Evolutionary conservation across 164 flowering plant genomes (phyloP), one percentile per base, ranked within the genome.

Genomic region (Sextonia rubra): DNA sequence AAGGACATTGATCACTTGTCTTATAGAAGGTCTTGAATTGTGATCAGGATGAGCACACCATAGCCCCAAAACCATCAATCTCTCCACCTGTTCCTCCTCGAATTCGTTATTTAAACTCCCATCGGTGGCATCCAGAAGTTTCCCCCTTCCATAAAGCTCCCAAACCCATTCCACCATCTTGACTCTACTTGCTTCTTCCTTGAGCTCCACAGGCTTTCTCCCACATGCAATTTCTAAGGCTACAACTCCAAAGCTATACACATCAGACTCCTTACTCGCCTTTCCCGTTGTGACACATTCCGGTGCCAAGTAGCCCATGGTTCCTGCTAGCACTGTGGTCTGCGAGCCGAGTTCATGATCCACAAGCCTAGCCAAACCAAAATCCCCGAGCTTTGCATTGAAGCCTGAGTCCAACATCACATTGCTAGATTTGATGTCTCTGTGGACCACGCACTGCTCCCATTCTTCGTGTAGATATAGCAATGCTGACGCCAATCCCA

Each of bases 371-470:
- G 87, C 86, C 11, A 86, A 76, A 24, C 87, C 89, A 12, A 84
- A 86, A 74, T 86, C 86, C 3, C 89, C 87, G 1, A 85, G 86
- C 77, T 85, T 85, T 1, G 83, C 85, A 71, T 83, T 86, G 70
- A 80, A 86, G 30, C 73, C 66, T 23, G 85, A 82, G 76, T 85
- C 87, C 61, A 86, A 23, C 87, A 86, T 83, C 6, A 86, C 78
- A 71, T 84, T 86, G 75, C 89, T 85, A 0, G 86, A 76, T 32
- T 86, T 86, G 32, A 86, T 78, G 68, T 86, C 87, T 23, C 87
- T 71, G 47, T 86, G 89, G 22, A 86, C 78, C 26, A 86, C 87
- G 47, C 84, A 82, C 56, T 86, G 89, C 55, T 86, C 87, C 82
- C 89, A 77, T 61, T 85, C 87, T 71, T 85, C 89, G 29, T 85